Evolutionary conservation across 2,329 filamentous ascomycete species (phyloP).

Genomic region (Botryotinia globosa): DNA sequence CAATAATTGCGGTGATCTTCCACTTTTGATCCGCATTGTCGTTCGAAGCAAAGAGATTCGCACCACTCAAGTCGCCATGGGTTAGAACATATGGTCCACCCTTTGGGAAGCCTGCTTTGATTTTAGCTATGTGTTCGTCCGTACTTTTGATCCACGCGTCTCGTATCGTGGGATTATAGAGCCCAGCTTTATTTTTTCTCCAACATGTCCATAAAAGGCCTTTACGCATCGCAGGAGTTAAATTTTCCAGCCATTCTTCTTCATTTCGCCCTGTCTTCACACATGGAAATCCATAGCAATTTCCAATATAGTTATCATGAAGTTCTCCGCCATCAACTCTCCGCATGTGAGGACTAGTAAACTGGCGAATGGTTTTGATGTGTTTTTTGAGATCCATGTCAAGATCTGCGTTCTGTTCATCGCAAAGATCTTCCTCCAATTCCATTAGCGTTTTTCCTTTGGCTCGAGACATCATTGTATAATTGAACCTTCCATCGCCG

Average conservation of each 20-base stretch:
- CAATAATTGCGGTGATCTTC: neutral
- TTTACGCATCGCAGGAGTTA: neutral
- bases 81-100: conserved; percentile 8
- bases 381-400: fast-evolving
- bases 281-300: neutral
- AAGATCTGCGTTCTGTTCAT: neutral
- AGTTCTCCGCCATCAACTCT: neutral
- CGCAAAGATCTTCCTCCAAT: fast-evolving
- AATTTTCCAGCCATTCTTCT: conserved; percentile 11
- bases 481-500: neutral
- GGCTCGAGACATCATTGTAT: neutral
- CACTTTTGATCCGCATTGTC: conserved; percentile 1
- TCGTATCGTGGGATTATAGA: neutral
- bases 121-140: neutral
- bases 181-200: fast-evolving
- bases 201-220: fast-evolving
- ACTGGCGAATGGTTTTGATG: neutral
- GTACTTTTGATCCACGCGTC: neutral
- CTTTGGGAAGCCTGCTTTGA: neutral
- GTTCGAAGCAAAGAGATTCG: neutral
- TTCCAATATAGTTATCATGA: neutral
- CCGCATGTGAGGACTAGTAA: conserved; percentile 2
- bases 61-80: neutral
- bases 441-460: neutral
- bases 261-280: conserved; percentile 2